Evolutionary conservation across 257 asterid species (phyloP).

Genomic region (Lithospermum erythrorhizon): DNA sequence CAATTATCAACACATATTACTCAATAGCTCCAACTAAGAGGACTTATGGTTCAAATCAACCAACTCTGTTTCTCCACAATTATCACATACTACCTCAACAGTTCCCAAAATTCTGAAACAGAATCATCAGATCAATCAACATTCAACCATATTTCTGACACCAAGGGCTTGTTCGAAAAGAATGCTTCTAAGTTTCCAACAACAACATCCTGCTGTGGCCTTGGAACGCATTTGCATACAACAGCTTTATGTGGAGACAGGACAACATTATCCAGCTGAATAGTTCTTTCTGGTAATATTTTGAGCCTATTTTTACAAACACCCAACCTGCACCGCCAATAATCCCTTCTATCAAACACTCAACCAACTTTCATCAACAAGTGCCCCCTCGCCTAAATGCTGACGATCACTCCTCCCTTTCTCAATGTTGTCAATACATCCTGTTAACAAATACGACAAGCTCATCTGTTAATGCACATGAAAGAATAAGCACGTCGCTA

Average conservation of each 20-base stretch:
- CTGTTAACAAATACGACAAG: slow-evolving; percentile 19
- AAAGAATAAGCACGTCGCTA: slow-evolving; percentile 19
- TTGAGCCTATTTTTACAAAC: slow-evolving; percentile 58
- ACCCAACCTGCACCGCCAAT: slow-evolving; percentile 63
- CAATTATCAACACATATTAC: too few relatives aligned
- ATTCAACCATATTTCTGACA: background rate
- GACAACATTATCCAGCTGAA: slow-evolving; percentile 16
- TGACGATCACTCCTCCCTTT: slow-evolving; percentile 22
- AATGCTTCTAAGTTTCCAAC: slow-evolving; percentile 53
- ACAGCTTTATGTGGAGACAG: slow-evolving; percentile 21
- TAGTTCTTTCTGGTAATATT: slow-evolving; percentile 29
- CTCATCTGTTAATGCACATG: slow-evolving; percentile 18
- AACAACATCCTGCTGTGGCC: slow-evolving; percentile 20
- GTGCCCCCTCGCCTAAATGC: slow-evolving; percentile 23
- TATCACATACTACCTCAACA: too few relatives aligned
- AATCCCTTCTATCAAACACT: slow-evolving; percentile 30
- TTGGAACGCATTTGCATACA: slow-evolving; percentile 20
- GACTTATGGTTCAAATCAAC: too few relatives aligned
- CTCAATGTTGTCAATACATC: slow-evolving; percentile 23
- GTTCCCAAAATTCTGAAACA: too few relatives aligned
- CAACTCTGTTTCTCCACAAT: too few relatives aligned
- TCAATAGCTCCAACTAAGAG: too few relatives aligned
- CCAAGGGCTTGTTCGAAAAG: slow-evolving; percentile 41
- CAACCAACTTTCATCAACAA: slow-evolving; percentile 42
- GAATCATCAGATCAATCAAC: background rate